Evolutionary conservation across 306 rosid genomes (phyloP).

Genomic region (Lathyrus oleraceus): DNA sequence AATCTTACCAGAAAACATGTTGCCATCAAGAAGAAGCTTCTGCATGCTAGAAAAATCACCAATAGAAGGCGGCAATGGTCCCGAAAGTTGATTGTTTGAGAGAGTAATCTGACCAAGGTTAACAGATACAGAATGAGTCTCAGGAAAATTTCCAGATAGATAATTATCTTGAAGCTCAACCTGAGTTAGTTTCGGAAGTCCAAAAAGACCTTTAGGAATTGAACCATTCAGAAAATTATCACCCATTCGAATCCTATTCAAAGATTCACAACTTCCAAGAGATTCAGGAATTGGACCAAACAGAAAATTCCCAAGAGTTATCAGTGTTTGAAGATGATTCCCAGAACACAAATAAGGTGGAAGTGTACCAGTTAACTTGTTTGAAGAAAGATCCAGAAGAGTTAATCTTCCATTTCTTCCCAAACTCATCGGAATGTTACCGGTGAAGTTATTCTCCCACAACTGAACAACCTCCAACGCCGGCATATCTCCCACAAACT

Average conservation of each 20-base stretch:
- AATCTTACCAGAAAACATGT: constrained; percentile 68
- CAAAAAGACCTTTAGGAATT: constrained; percentile 78
- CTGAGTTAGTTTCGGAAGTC: constrained; percentile 69
- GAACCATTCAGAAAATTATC: constrained; percentile 86
- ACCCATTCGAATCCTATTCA: constrained; percentile 85
- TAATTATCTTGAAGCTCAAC: constrained; percentile 84
- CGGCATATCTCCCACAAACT: constrained; percentile 73
- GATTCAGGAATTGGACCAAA: constrained; percentile 90
- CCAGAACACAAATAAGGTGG: constrained; percentile 82
- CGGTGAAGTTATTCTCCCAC: constrained; percentile 97
- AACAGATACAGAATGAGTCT: constrained; percentile 43
- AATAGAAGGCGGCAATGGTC: constrained; percentile 69
- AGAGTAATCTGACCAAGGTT: constrained; percentile 87
- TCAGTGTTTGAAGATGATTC: constrained; percentile 68
- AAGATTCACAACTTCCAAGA: constrained; percentile 66
- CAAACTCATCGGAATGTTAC: constrained; percentile 68
- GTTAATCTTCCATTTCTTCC: constrained; percentile 81
- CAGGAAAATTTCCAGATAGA: constrained; percentile 70
- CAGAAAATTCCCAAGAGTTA: constrained; percentile 71
- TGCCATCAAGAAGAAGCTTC: constrained; percentile 90
- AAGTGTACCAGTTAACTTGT: constrained; percentile 77
- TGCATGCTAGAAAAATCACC: constrained; percentile 90
- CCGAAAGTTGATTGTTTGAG: constrained; percentile 74
- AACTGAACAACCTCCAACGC: constrained; percentile 77
- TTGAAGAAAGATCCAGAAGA: constrained; percentile 73